Base-by-base conservation (phyloP, 345 rosid genomes). In the Camelina neglecta region DNA sequence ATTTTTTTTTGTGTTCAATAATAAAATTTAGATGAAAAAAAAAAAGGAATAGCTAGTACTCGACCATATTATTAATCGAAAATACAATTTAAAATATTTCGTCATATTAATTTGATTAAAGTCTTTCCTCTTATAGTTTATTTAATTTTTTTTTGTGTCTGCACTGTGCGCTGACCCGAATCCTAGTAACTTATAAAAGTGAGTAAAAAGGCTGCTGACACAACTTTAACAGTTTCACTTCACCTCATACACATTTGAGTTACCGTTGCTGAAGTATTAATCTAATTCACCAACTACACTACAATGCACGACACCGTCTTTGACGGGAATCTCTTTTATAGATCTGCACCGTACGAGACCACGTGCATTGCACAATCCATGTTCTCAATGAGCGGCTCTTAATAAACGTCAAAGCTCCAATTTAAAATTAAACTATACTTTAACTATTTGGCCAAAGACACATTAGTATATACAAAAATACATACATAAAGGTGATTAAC, bases 291-390 rank as follows among this genome's bases (percentile, higher is more conserved):
- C 41, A 4, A 48, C 20, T 10, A 45, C 64, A 45, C 64, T 24
- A 67, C 65, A 60, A 29, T 56, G 47, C 75, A 76, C 72, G 80
- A 71, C 72, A 35, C 55, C 72, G 72, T 64, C 39, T 64, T 39
- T 47, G 72, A 64, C 70, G 50, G 3, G 80, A 69, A 62, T 69
- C 64, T 69, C 42, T 54, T 76, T 58, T 55, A 7, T 44, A 62
- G 69, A 69, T 76, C 71, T 76, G 51, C 51, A 76, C 57, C 65
- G 75, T 69, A 62, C 76, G 48, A 77, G 65, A 71, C 48, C 76
- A 77, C 62, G 72, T 77, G 80, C 80, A 47, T 77, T 56, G 60
- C 59, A 12, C 60, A 56, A 64, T 24, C 24, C 61, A 55, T 77
- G 76, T 71, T 48, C 76, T 48, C 65, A 56, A 26, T 65, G 47